Evolutionary conservation across 192 early-diverging fungal genomes (phyloP).

Genomic region (Podochytrium sp.): DNA sequence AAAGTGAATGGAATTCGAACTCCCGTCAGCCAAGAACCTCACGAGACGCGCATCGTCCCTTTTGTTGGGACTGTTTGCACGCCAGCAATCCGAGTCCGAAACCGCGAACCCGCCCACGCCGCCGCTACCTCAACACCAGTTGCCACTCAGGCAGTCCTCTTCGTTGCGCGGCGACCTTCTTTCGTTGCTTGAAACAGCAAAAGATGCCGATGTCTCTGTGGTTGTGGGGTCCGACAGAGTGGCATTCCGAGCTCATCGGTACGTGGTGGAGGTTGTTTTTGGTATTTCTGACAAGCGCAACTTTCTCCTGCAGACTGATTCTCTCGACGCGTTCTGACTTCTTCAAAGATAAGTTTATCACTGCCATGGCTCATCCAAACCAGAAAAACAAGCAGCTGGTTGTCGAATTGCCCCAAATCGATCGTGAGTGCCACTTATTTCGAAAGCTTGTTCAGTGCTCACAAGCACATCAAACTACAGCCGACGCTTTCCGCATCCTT

Average conservation of each 20-base stretch:
- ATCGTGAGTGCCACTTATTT: conserved; percentile 10
- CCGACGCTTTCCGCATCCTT: conserved; percentile 34
- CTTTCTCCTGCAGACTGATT: conserved; percentile 17
- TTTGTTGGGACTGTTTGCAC: no score
- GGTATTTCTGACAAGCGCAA: neutral
- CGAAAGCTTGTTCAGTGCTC: neutral
- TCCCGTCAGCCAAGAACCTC: no score
- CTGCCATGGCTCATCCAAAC: neutral
- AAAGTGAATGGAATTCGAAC: no score
- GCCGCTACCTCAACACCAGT: no score
- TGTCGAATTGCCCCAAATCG: conserved; percentile 7
- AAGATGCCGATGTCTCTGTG: conserved; percentile 2
- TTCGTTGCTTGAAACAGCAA: neutral
- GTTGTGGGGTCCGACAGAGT: conserved; percentile 28
- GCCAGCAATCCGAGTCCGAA: no score
- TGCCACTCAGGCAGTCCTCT: no score
- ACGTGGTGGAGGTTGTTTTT: neutral
- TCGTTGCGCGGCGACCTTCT: no score
- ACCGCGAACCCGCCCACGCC: no score
- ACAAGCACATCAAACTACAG: neutral
- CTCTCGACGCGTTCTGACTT: conserved; percentile 25
- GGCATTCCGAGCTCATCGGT: conserved; percentile 30
- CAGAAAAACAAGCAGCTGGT: neutral
- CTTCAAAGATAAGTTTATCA: conserved; percentile 6
- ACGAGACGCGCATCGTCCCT: no score